Percentiles rank a stretch among this genome's conserved stretches.
These are phyloP conservation scores for Diutina ranongensis DNA, from an alignment of 1,139 yeast species.

Conservation along the genomic window DNA sequence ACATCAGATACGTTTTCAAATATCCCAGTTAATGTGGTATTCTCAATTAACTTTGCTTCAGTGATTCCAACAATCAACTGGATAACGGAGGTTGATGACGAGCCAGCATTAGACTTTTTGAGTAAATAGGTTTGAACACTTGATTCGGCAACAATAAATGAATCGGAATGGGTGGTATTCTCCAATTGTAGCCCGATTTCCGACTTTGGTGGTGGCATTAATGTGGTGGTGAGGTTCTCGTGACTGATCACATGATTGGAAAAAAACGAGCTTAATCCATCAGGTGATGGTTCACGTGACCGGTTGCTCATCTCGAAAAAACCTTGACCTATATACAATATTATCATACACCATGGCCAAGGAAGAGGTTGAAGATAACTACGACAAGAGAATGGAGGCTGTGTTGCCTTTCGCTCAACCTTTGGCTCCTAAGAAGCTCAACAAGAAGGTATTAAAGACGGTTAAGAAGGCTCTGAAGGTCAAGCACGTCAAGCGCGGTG, in stretches of 20 bases:
- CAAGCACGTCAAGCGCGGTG: slow-evolving; percentile 97
- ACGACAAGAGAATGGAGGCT: slow-evolving; percentile 85
- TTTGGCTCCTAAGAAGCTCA: slow-evolving; percentile 88
- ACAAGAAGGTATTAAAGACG: slow-evolving; percentile 89
- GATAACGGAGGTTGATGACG: neutral
- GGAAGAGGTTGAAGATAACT: slow-evolving; percentile 57
- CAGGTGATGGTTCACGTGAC: neutral
- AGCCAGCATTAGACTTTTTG: neutral
- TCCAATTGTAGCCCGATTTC: no score
- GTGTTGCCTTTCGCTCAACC: slow-evolving; percentile 90
- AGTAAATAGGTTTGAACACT: neutral
- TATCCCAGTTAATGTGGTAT: neutral
- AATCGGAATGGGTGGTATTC: neutral
- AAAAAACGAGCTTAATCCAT: no score
- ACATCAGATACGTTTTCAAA: neutral
- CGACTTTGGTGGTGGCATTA: no score
- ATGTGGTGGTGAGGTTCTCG: no score
- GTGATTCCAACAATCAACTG: neutral
- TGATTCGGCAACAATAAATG: neutral
- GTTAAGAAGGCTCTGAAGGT: slow-evolving; percentile 97
- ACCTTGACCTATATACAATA: neutral
- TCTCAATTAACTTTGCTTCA: neutral
- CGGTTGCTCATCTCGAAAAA: slow-evolving; percentile 1
- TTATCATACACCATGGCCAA: slow-evolving; percentile 33
- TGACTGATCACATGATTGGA: neutral